Conservation (phyloP, 768 basidiomycete genomes). For the Auricularia sp. region DNA sequence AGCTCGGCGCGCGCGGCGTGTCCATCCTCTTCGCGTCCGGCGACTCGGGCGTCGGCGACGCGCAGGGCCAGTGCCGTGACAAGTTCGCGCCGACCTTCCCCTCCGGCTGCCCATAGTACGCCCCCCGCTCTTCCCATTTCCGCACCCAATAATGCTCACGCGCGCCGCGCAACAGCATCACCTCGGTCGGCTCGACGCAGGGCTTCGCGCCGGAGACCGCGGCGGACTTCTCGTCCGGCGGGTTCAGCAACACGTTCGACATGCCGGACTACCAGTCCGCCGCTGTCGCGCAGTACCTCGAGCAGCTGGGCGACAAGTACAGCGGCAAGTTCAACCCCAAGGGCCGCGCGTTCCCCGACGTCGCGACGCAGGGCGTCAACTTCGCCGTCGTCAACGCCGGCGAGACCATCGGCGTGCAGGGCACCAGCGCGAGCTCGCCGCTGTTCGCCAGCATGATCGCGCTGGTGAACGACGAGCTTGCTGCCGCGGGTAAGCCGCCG, state of each 20-base stretch:
- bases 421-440: conserved; percentile 13
- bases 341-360: conserved; percentile 6
- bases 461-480: conserved; percentile 26
- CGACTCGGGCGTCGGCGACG: conserved; percentile 13
- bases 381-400: conserved; percentile 3
- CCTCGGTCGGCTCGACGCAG: conserved; percentile 12
- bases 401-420: conserved; percentile 4
- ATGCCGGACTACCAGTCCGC: conserved; percentile 6
- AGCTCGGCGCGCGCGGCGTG: conserved; percentile 16
- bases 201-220: conserved; percentile 10
- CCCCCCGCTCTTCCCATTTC: neutral
- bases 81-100: conserved; percentile 13
- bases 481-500: conserved; percentile 18
- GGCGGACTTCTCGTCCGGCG: conserved; percentile 12
- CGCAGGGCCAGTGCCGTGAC: conserved; percentile 7
- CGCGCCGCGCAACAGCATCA: neutral
- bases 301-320: conserved; percentile 14
- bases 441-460: conserved; percentile 25
- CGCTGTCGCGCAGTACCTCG: conserved; percentile 15
- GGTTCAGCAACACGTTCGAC: conserved; percentile 12
- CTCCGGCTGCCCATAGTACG: conserved; percentile 12
- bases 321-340: conserved; percentile 17
- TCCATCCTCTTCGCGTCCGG: conserved; percentile 14
- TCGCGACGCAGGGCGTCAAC: conserved; percentile 3
- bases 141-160: neutral